Percentiles rank a stretch among this genome's conserved stretches.
Evolutionary conservation across 345 rosid genomes (phyloP).

Genomic region (Brassica nigra): DNA sequence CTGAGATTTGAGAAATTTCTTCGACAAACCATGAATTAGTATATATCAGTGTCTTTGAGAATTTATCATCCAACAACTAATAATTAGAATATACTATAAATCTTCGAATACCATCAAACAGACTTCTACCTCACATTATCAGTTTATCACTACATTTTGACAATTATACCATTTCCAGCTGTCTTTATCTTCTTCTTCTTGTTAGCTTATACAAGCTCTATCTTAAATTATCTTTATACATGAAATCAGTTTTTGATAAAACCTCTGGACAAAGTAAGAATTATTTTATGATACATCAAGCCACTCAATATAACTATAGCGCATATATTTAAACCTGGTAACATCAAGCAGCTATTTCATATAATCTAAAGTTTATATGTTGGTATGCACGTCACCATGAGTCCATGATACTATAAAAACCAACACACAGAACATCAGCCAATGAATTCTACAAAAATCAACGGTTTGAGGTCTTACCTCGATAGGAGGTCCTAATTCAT

Average conservation of each 20-base stretch:
- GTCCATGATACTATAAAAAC: background rate
- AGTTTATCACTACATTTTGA: background rate
- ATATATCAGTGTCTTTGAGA: background rate
- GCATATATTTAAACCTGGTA: background rate
- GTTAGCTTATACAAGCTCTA: background rate
- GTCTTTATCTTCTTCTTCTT: background rate
- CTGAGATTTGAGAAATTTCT: background rate
- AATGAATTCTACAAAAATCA: background rate
- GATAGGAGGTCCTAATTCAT: slow-evolving; percentile 11
- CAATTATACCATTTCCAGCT: background rate
- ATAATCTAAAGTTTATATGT: background rate
- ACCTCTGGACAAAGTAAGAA: background rate
- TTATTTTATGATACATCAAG: background rate
- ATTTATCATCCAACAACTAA: background rate
- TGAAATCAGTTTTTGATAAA: background rate
- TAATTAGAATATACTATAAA: background rate
- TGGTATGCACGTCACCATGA: background rate
- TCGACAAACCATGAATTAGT: background rate
- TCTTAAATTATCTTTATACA: background rate
- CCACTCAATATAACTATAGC: background rate
- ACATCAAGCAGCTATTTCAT: background rate
- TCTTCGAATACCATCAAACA: slow-evolving; percentile 15
- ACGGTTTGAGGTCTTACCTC: slow-evolving; percentile 4
- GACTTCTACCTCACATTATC: background rate
- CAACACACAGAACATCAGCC: background rate